Percentiles rank a stretch among this genome's conserved stretches.
phyloP scores from a whole-genome alignment of 768 basidiomycete genomes.

The Tulasnella sp. region DNA sequence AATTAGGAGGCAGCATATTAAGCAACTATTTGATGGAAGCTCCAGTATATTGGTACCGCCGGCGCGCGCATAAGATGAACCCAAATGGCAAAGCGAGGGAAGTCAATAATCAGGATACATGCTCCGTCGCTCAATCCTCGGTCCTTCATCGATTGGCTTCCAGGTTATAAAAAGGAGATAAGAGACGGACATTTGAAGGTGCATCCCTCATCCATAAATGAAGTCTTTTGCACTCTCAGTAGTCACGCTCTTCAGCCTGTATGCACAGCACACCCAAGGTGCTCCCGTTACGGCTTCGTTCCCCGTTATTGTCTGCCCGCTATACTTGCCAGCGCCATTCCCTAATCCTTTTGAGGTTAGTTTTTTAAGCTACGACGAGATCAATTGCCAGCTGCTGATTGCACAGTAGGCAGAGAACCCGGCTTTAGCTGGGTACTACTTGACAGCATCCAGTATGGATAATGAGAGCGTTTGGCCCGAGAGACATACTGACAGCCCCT shows the following conservation, averaged over 20 bases:
- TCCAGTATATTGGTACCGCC: background rate
- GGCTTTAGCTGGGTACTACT: background rate
- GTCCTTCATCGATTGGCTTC: background rate
- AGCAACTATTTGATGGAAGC: no score
- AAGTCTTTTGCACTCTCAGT: background rate
- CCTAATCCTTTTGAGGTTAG: background rate
- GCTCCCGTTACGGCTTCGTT: background rate
- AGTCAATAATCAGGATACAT: background rate
- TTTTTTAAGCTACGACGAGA: background rate
- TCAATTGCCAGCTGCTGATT: background rate
- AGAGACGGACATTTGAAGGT: no score
- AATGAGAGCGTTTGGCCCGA: background rate
- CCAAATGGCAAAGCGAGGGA: background rate
- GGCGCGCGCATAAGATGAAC: background rate
- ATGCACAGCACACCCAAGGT: background rate
- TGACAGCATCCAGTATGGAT: background rate
- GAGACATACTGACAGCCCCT: background rate
- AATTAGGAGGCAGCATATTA: no score
- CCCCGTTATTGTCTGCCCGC: background rate
- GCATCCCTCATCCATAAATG: background rate
- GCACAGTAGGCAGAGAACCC: background rate
- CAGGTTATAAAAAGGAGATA: background rate
- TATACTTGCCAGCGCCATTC: background rate
- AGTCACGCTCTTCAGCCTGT: background rate
- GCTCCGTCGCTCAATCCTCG: background rate